Conservation (phyloP, 331 rosid species). For the Malus hybrid region DNA sequence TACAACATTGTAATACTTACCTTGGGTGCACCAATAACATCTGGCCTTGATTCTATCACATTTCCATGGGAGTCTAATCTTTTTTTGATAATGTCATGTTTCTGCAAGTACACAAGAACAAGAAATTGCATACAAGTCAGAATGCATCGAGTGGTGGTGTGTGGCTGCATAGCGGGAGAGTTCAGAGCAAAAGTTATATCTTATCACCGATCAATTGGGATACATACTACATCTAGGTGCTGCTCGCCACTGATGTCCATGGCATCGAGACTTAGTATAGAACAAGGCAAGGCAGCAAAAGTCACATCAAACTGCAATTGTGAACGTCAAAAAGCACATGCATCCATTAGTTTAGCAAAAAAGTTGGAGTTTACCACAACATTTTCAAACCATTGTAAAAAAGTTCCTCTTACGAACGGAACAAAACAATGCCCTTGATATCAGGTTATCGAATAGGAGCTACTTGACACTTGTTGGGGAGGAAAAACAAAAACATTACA, state of each 20-base stretch:
- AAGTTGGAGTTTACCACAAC: too few relatives aligned
- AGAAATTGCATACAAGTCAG: neutral
- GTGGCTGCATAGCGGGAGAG: neutral
- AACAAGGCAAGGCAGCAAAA: constrained; percentile 91
- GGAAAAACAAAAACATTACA: constrained; percentile 37
- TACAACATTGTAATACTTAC: constrained; percentile 24
- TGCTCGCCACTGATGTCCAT: constrained; percentile 99
- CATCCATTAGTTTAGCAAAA: neutral
- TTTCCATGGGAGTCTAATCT: constrained; percentile 75
- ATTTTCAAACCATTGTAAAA: too few relatives aligned
- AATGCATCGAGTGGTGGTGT: neutral
- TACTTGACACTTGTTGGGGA: neutral
- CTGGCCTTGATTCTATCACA: constrained; percentile 76
- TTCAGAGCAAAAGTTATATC: neutral
- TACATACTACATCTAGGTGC: constrained; percentile 62
- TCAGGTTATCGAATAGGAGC: neutral
- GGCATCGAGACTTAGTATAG: constrained; percentile 89
- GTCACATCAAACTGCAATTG: constrained; percentile 75
- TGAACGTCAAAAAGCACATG: neutral
- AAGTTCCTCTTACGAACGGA: too few relatives aligned
- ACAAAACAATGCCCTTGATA: too few relatives aligned
- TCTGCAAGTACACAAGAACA: constrained; percentile 34
- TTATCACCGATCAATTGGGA: neutral
- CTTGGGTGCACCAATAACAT: constrained; percentile 84
- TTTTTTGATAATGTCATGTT: constrained; percentile 80